A percentile compares a stretch with the other conserved stretches of the same genome.
Evolutionary conservation across 331 rosid genomes (phyloP).

Genomic region (Erythrophleum ivorense): DNA sequence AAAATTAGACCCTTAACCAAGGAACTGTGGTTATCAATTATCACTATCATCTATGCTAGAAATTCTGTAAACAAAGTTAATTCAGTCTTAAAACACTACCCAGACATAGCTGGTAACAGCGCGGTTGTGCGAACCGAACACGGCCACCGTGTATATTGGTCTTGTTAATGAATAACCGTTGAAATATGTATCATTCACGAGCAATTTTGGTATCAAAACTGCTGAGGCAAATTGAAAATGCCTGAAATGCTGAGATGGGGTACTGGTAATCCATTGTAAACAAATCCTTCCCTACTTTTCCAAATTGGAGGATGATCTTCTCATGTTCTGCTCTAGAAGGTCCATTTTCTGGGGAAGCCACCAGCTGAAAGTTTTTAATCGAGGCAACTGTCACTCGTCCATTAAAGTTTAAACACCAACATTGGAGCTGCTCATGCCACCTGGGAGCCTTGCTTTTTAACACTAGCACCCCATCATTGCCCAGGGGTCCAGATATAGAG

Average conservation of each 20-base stretch:
- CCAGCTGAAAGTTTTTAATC: conserved; percentile 92
- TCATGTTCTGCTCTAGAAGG: conserved; percentile 82
- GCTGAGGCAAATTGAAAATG: conserved; percentile 22
- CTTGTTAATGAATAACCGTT: not conserved
- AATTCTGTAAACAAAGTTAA: not conserved
- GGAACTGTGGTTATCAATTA: not conserved
- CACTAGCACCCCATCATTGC: conserved; percentile 59
- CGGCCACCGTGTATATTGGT: not conserved
- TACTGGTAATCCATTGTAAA: conserved; percentile 41
- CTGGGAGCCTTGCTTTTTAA: conserved; percentile 88
- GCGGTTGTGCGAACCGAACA: not conserved
- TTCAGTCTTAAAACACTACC: not conserved
- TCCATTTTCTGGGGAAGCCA: conserved; percentile 84
- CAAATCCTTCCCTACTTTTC: conserved; percentile 89
- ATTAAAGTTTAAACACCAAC: conserved; percentile 97
- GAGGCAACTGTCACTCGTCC: conserved; percentile 96
- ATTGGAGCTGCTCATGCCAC: conserved; percentile 98
- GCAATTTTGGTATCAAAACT: conserved; percentile 26
- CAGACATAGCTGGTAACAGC: not conserved
- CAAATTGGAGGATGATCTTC: conserved; percentile 86
- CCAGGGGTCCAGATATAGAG: conserved; percentile 55
- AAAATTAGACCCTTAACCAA: not conserved
- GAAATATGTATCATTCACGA: conserved; percentile 16
- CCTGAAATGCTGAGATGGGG: conserved; percentile 66
- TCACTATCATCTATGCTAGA: not conserved